These are phyloP conservation scores for Talaromyces liani DNA, from an alignment of 495 filamentous ascomycete species.

Conservation along the genomic window DNA sequence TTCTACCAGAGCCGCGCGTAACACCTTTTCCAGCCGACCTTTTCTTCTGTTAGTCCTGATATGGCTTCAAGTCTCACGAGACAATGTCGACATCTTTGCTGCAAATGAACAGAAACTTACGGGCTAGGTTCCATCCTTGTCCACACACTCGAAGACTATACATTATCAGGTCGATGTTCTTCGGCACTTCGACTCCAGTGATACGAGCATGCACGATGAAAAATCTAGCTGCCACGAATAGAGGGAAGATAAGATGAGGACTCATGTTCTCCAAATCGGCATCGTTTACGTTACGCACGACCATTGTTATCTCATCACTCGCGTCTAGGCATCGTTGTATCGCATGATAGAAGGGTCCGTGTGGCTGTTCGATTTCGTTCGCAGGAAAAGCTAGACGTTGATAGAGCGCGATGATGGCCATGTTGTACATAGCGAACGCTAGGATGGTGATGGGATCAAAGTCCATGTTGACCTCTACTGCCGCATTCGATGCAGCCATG, in stretches of 20 bases:
- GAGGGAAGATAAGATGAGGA: slow-evolving; percentile 21
- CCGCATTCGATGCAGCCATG: not conserved
- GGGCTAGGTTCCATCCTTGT: no score
- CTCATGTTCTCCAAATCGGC: slow-evolving; percentile 21
- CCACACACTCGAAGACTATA: no score
- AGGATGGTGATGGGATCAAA: slow-evolving; percentile 15
- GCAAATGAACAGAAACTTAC: no score
- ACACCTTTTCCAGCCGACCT: not conserved
- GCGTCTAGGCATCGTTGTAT: slow-evolving; percentile 25
- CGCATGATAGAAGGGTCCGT: slow-evolving; percentile 18
- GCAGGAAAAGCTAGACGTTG: slow-evolving; percentile 17
- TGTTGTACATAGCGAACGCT: slow-evolving; percentile 16
- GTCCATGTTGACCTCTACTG: slow-evolving; percentile 5
- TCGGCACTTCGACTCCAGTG: no score
- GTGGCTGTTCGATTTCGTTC: slow-evolving; percentile 10
- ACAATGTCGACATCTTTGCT: not conserved
- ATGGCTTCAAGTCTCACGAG: not conserved
- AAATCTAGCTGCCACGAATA: slow-evolving; percentile 24
- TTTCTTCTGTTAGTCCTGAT: not conserved
- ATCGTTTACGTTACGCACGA: slow-evolving; percentile 16
- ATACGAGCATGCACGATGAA: slow-evolving; percentile 5
- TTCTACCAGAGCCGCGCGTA: not conserved
- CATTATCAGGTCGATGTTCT: no score
- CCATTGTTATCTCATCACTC: slow-evolving; percentile 20
- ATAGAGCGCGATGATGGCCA: slow-evolving; percentile 21